Conservation (phyloP, 352 stramenopile species). For the Globisporangium viniferum region DNA sequence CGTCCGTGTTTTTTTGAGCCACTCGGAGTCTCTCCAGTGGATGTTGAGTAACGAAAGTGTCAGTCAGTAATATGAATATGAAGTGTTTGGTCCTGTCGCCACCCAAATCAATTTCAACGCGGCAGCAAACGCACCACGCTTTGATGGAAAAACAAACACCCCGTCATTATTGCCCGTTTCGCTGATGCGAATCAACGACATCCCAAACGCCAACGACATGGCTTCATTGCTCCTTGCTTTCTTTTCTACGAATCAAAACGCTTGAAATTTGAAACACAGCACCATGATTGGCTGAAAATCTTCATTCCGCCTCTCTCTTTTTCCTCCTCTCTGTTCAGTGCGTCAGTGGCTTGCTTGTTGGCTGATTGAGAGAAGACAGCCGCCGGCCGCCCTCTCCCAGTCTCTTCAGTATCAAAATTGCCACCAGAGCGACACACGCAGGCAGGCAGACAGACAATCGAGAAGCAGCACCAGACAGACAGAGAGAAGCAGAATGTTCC, state of each 20-base stretch:
- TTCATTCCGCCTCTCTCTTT: background rate
- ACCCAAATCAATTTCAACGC: background rate
- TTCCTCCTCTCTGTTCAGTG: background rate
- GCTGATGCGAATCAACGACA: conserved; percentile 8
- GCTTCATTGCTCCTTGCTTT: background rate
- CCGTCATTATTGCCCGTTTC: background rate
- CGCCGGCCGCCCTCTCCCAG: background rate
- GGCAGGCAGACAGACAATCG: background rate
- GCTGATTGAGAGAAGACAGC: conserved; percentile 1
- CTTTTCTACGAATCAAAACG: conserved; percentile 5
- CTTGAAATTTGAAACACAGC: background rate
- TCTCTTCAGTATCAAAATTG: background rate
- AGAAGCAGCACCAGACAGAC: background rate
- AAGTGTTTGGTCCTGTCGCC: background rate
- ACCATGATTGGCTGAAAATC: background rate
- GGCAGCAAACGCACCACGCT: background rate
- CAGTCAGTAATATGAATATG: background rate
- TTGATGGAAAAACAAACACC: background rate
- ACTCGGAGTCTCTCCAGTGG: background rate
- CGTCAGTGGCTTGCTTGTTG: background rate
- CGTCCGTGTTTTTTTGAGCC: conserved; percentile 19
- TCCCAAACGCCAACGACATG: background rate
- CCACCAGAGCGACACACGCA: background rate
- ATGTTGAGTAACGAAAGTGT: background rate
- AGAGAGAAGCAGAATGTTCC: conserved; percentile 14